phyloP scores from a whole-genome alignment of 2,329 filamentous ascomycete genomes.

The Fusarium sp. region DNA sequence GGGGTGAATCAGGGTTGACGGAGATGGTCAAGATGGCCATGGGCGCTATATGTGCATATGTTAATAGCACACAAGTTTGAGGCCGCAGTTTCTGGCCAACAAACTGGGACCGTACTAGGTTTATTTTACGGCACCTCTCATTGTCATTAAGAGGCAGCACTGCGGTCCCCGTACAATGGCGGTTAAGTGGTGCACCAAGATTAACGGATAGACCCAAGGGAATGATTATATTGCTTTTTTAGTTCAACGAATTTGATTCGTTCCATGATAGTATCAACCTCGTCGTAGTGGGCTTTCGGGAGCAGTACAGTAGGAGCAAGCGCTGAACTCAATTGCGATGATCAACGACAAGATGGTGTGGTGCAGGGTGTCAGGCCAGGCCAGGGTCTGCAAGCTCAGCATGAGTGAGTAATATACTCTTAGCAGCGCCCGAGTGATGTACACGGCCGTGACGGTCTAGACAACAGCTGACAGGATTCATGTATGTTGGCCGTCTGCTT shows the following conservation, averaged over 20 bases:
- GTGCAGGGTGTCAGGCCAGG: background rate
- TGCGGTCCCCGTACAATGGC: slow-evolving; percentile 20
- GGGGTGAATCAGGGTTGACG: slow-evolving; percentile 12
- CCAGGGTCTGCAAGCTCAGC: background rate
- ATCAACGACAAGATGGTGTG: background rate
- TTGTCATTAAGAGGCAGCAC: slow-evolving; percentile 12
- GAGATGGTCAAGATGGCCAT: slow-evolving; percentile 19
- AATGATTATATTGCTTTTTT: background rate
- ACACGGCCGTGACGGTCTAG: no score
- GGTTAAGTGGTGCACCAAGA: background rate
- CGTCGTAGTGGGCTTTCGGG: background rate
- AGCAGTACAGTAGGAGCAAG: background rate
- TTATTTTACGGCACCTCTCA: slow-evolving; percentile 20
- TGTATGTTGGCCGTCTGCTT: slow-evolving; percentile 29
- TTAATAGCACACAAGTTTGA: slow-evolving; percentile 21
- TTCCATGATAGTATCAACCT: background rate
- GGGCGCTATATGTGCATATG: slow-evolving; percentile 27
- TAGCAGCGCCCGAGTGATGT: background rate
- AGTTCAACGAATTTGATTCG: background rate
- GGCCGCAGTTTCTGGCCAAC: slow-evolving; percentile 42
- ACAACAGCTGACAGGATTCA: slow-evolving; percentile 21
- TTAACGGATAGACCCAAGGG: background rate
- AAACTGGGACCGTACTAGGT: slow-evolving; percentile 38
- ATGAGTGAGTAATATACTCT: background rate
- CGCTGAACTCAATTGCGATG: background rate